phyloP scores from a whole-genome alignment of 257 asterid species.

The Ballota nigra region DNA sequence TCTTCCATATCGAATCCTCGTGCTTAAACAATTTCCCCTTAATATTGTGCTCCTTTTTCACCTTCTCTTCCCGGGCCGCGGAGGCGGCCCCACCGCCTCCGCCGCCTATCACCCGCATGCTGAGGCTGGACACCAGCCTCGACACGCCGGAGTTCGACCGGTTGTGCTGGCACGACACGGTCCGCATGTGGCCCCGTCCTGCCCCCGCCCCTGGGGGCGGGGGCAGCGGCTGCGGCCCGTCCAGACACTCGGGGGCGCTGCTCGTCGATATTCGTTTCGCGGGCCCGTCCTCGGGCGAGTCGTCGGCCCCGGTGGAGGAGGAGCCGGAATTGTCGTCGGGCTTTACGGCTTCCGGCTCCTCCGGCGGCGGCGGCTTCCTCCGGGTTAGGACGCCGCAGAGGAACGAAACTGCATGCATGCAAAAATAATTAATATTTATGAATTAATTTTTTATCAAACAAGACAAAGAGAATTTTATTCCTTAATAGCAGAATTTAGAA shows the following conservation, averaged over 20 bases:
- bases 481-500: too few species aligned
- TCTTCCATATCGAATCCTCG: constrained; percentile 89
- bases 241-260: not conserved
- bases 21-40: constrained; percentile 39
- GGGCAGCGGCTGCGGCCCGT: not conserved
- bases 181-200: constrained; percentile 23
- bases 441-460: too few species aligned
- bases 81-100: constrained; percentile 16
- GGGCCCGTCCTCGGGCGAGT: not conserved
- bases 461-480: too few species aligned
- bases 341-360: not conserved
- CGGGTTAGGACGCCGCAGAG: constrained; percentile 50
- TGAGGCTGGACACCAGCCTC: constrained; percentile 44
- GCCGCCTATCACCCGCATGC: constrained; percentile 41
- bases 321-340: not conserved
- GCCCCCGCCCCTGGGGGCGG: constrained; percentile 19
- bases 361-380: constrained; percentile 25
- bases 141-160: constrained; percentile 38
- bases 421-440: too few species aligned
- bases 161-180: constrained; percentile 34
- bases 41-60: constrained; percentile 22
- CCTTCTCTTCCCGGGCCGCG: constrained; percentile 20
- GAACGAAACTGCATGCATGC: constrained; percentile 45
- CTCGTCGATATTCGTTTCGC: not conserved
- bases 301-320: not conserved